Percentiles rank a stretch among this genome's conserved stretches.
Evolutionary conservation across 2,329 filamentous ascomycete genomes (phyloP).

Genomic region (Xylariomycetidae sp.): DNA sequence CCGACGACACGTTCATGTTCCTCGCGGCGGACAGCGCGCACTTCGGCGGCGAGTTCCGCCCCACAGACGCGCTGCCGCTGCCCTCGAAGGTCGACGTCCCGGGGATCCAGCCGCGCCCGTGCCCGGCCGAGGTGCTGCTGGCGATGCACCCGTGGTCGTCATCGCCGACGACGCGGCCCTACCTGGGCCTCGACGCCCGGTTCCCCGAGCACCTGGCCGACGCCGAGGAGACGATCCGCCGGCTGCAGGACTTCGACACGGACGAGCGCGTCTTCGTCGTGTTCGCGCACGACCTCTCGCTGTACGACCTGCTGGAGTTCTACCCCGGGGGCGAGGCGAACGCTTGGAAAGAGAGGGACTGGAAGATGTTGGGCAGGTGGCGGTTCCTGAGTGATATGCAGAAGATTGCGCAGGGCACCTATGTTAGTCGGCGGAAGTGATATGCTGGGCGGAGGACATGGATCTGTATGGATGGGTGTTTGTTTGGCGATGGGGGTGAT

Average conservation of each 20-base stretch:
- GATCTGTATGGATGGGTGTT: too few relatives aligned
- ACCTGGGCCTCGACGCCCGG: not conserved
- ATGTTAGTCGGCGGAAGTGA: too few relatives aligned
- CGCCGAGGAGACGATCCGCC: constrained; percentile 1
- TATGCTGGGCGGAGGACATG: too few relatives aligned
- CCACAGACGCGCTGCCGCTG: not conserved
- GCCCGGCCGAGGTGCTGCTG: not conserved
- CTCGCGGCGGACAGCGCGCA: constrained; percentile 3
- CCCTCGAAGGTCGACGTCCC: not conserved
- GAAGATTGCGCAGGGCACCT: too few relatives aligned
- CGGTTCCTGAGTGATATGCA: too few relatives aligned
- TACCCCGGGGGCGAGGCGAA: not conserved
- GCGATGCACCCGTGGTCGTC: not conserved
- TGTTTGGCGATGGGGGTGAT: too few relatives aligned
- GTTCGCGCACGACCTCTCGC: constrained; percentile 4
- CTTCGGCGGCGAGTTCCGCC: constrained; percentile 3
- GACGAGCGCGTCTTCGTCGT: constrained; percentile 3
- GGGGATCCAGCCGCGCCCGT: not conserved
- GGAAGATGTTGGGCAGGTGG: too few relatives aligned
- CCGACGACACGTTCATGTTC: constrained; percentile 2
- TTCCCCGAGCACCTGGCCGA: constrained; percentile 1
- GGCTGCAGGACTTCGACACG: constrained; percentile 5
- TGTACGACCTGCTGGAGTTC: not conserved
- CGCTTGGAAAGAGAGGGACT: not conserved
- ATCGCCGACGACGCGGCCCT: not conserved